These are phyloP conservation scores for Globisporangium mamillatum DNA, from an alignment of 352 stramenopile genomes.

Conservation along the genomic window DNA sequence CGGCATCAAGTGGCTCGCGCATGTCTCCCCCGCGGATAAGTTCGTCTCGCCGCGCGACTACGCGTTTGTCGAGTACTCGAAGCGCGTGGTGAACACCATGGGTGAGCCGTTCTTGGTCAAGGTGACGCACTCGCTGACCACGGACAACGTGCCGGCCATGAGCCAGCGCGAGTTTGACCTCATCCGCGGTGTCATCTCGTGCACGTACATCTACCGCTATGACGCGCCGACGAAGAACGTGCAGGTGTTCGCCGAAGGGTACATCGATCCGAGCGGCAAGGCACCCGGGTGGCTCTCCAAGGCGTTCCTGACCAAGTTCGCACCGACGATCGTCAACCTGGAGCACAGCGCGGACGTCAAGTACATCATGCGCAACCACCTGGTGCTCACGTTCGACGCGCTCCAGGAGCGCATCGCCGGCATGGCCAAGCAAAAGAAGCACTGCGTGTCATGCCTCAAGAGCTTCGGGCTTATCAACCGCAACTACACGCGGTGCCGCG, in stretches of 20 bases:
- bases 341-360: conserved; percentile 51
- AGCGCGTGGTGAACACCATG: conserved; percentile 26
- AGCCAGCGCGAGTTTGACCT: conserved; percentile 45
- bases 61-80: conserved; percentile 46
- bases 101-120: conserved; percentile 44
- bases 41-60: conserved; percentile 49
- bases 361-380: conserved; percentile 43
- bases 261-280: conserved; percentile 37
- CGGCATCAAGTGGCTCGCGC: conserved; percentile 46
- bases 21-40: conserved; percentile 44
- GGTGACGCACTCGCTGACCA: conserved; percentile 35
- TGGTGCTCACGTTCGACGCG: conserved; percentile 35
- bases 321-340: conserved; percentile 41
- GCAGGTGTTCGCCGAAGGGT: conserved; percentile 37
- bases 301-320: conserved; percentile 40
- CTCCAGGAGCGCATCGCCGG: conserved; percentile 35
- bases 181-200: conserved; percentile 36
- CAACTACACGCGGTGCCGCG: conserved; percentile 43
- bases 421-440: conserved; percentile 29
- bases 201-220: conserved; percentile 45
- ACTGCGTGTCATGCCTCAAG: conserved; percentile 39
- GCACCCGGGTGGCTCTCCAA: conserved; percentile 32
- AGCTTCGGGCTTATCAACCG: conserved; percentile 38
- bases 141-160: conserved; percentile 33
- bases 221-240: conserved; percentile 41